Percentiles rank a stretch among this genome's conserved stretches.
These are phyloP conservation scores for Chenopodium album DNA, from an alignment of 148 eudicot genomes.

Conservation along the genomic window DNA sequence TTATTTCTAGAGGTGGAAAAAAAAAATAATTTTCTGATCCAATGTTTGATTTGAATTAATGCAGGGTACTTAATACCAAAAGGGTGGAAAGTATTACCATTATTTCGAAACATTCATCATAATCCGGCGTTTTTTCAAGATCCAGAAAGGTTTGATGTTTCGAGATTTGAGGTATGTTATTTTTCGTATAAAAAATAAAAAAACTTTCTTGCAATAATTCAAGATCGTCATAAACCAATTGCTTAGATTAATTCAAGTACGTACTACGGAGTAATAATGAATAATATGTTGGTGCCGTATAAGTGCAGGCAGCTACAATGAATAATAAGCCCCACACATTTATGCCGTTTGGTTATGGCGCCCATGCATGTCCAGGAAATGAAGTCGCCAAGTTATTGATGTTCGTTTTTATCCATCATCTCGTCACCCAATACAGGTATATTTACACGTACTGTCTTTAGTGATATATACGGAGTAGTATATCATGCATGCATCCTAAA, in stretches of 20 bases:
- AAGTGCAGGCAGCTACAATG: constrained; percentile 49
- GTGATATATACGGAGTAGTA: too few relatives aligned
- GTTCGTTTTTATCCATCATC: constrained; percentile 69
- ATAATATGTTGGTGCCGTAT: background rate
- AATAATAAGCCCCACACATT: constrained; percentile 56
- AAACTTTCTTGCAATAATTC: too few relatives aligned
- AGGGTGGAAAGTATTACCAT: constrained; percentile 95
- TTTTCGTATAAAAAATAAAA: background rate
- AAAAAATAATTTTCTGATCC: too few relatives aligned
- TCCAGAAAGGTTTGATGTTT: constrained; percentile 65
- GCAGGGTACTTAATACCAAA: constrained; percentile 87
- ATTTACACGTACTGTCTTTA: too few relatives aligned
- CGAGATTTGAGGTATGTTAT: constrained; percentile 87
- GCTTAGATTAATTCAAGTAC: too few relatives aligned
- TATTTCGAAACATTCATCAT: constrained; percentile 90
- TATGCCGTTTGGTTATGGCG: constrained; percentile 92
- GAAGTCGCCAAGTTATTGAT: constrained; percentile 83
- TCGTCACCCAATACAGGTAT: constrained; percentile 80
- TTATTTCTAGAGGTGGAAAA: too few relatives aligned
- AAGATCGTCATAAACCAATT: too few relatives aligned
- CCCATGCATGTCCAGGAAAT: constrained; percentile 93
- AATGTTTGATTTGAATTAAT: background rate
- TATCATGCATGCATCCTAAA: too few relatives aligned
- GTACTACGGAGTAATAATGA: too few relatives aligned
- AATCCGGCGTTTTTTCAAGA: constrained; percentile 65